Conservation (phyloP, 345 rosid species). For the Eucalyptus cladocalyx region DNA sequence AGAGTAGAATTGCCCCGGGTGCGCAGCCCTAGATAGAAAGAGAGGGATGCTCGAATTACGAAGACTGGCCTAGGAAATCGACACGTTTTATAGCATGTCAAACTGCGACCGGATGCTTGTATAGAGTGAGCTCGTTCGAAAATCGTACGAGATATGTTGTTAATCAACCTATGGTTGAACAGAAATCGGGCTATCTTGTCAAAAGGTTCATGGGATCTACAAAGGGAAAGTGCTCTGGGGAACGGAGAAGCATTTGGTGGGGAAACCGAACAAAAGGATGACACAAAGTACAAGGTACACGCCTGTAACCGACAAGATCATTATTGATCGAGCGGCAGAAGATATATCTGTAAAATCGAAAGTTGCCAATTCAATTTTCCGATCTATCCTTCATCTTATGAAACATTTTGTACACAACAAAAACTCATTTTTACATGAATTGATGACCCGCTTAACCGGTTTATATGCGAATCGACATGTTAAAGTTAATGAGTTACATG, state of each 20-base stretch:
- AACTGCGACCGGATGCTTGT: background rate
- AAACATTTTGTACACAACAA: background rate
- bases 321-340: background rate
- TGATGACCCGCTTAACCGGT: rapidly evolving
- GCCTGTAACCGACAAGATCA: background rate
- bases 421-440: background rate
- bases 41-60: background rate
- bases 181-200: background rate
- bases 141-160: background rate
- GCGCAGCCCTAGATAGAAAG: background rate
- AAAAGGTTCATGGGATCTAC: background rate
- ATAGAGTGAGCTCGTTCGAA: background rate
- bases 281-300: background rate
- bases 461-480: background rate
- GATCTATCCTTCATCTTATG: background rate
- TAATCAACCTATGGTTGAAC: background rate
- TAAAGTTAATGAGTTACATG: background rate
- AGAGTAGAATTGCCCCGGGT: too few relatives aligned
- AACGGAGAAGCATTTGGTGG: background rate
- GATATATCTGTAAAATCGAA: too few relatives aligned
- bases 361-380: background rate
- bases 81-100: background rate
- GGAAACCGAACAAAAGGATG: background rate
- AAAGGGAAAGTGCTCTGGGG: background rate
- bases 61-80: background rate